Evolutionary conservation across 2,329 filamentous ascomycete species (phyloP).

Genomic region (Zasmidium cellare): DNA sequence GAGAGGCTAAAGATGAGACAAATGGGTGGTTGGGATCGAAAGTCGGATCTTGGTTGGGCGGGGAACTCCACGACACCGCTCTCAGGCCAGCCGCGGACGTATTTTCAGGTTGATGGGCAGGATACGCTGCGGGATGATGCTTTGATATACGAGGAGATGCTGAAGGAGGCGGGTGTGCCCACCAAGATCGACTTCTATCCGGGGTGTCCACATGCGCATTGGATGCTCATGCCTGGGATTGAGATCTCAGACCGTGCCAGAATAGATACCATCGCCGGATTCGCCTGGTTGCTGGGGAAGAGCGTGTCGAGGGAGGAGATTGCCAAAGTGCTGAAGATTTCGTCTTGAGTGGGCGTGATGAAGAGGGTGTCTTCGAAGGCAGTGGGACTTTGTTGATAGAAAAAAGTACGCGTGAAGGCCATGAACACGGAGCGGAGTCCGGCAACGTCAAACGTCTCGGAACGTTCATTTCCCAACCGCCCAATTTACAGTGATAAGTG

Average conservation of each 20-base stretch:
- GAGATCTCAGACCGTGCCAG: slow-evolving; percentile 28
- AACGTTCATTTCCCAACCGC: not conserved
- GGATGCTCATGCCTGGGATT: slow-evolving; percentile 34
- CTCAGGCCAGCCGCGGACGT: slow-evolving; percentile 45
- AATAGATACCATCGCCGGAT: slow-evolving; percentile 33
- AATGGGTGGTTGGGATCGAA: slow-evolving; percentile 16
- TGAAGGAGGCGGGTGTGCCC: slow-evolving; percentile 47
- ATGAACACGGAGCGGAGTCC: too few species aligned
- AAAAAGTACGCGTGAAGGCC: too few species aligned
- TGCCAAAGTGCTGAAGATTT: slow-evolving; percentile 7
- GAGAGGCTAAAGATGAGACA: slow-evolving; percentile 16
- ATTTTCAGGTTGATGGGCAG: slow-evolving; percentile 53
- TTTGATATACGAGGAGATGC: slow-evolving; percentile 52
- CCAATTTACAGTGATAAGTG: not conserved
- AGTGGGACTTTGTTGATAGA: too few species aligned
- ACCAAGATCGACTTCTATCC: slow-evolving; percentile 48
- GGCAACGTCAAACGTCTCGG: too few species aligned
- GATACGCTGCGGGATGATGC: slow-evolving; percentile 56
- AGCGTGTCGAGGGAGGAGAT: slow-evolving; percentile 7
- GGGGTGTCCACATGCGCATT: slow-evolving; percentile 47
- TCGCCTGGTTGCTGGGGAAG: slow-evolving; percentile 38
- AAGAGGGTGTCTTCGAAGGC: not conserved
- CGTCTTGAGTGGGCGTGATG: not conserved
- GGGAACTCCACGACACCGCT: slow-evolving; percentile 36
- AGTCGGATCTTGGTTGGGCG: slow-evolving; percentile 30